Evolutionary conservation across 2,329 filamentous ascomycete genomes (phyloP), one percentile per base, ranked within the genome.

Genomic region (Alternaria sp.): DNA sequence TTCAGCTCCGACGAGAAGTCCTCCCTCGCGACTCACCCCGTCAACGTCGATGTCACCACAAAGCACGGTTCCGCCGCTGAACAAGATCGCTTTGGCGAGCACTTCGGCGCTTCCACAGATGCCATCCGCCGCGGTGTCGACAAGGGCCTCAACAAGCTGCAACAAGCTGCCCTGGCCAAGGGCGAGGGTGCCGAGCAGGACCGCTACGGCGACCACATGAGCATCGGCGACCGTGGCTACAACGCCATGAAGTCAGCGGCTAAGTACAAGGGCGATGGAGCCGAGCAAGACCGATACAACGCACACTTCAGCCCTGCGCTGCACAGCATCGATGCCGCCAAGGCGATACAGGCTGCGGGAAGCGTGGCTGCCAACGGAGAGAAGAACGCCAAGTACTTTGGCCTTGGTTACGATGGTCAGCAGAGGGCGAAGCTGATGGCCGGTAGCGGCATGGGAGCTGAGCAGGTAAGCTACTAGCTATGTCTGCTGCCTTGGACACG

Each of bases 201-300:
- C 56, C 71, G 72, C 47, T 73, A 75, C 58, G 61, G 55, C 25
- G 60, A 61, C 12, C 71, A 74, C 44, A 67, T 73, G 26, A 51
- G 63, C 45, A 57, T 71, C 14, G 65, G 67, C 5, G 55, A 68
- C 18, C 63, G 63, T 12, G 66, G 62, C 14, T 51, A 66, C 49
- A 59, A 58, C 21, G 55, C 58, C 33, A 43, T 64, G 14, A 64
- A 70, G 50, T 65, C 70, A 15, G 71, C 67, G 15, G 69, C 70
- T 11, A 50, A 55, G 49, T 62, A 66, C 55, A 73, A 72, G 50
- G 74, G 74, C 55, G 60, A 61, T 8, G 75, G 75, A 30, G 74
- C 75, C 8, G 75, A 78, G 58, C 75, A 78, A 56, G 76, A 78
- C 50, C 68, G 76, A 21, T 78, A 78, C 53, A 69, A 65, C 23